Evolutionary conservation across 1,284 basidiomycete species (phyloP).

Genomic region (Apiotrichum gamsii): DNA sequence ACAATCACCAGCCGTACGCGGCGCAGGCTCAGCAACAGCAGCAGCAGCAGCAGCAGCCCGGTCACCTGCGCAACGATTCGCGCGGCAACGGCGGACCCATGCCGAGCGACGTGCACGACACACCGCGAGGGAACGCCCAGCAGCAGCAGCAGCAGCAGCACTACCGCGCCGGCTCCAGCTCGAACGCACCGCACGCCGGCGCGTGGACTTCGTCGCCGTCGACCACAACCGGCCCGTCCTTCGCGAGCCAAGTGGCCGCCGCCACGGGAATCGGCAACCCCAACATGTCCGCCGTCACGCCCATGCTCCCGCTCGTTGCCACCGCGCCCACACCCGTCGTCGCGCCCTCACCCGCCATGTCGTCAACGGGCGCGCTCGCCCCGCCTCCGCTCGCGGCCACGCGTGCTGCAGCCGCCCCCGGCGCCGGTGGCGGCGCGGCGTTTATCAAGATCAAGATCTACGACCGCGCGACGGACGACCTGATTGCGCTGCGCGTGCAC

Average conservation of each 20-base stretch:
- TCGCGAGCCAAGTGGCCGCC: not conserved
- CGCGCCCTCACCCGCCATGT: constrained; percentile 12
- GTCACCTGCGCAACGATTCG: constrained; percentile 1
- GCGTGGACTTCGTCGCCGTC: not conserved
- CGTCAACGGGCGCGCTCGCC: constrained; percentile 4
- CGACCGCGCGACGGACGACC: constrained; percentile 80
- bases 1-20: no score
- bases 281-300: not conserved
- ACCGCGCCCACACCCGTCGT: constrained; percentile 3
- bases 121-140: not conserved
- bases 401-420: not conserved
- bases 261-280: not conserved
- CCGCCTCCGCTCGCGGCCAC: not conserved
- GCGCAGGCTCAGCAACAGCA: no score
- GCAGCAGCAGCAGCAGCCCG: not conserved
- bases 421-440: constrained; percentile 41
- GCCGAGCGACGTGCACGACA: not conserved
- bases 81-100: not conserved
- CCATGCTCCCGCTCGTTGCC: constrained; percentile 2
- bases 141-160: not conserved
- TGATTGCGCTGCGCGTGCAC: constrained; percentile 96
- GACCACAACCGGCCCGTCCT: not conserved
- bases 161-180: not conserved
- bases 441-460: constrained; percentile 99
- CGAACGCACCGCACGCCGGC: no score